phyloP scores from a whole-genome alignment of 2,329 filamentous ascomycete genomes.

The Diplodia mutila region DNA sequence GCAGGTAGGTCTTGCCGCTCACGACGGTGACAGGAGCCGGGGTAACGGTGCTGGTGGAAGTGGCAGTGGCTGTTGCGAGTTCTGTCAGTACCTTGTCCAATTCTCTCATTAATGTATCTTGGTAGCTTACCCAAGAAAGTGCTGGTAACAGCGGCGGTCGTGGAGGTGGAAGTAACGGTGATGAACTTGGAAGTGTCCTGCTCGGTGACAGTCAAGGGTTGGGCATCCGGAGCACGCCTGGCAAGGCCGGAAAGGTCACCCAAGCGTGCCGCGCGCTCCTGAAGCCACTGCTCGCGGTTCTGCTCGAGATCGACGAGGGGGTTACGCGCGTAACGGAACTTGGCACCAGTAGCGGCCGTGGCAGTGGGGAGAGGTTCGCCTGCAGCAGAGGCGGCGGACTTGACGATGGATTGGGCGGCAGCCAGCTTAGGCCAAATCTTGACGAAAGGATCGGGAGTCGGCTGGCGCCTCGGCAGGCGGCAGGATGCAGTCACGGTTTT shows the following conservation, averaged over 20 bases:
- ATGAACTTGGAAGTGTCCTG: constrained; percentile 35
- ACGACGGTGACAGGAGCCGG: constrained; percentile 34
- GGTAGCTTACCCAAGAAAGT: constrained; percentile 28
- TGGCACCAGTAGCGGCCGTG: constrained; percentile 26
- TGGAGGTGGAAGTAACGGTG: constrained; percentile 34
- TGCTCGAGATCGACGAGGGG: constrained; percentile 25
- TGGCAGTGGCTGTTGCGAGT: constrained; percentile 26
- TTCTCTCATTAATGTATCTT: too few relatives aligned
- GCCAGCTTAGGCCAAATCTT: constrained; percentile 36
- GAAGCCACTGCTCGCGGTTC: constrained; percentile 30
- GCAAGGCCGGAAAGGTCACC: constrained; percentile 28
- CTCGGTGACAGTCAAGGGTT: constrained; percentile 40
- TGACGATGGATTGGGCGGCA: constrained; percentile 26
- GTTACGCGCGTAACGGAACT: constrained; percentile 30
- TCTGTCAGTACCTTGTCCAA: neutral
- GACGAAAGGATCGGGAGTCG: constrained; percentile 33
- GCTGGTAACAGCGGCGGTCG: constrained; percentile 30
- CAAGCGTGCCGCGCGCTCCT: constrained; percentile 34
- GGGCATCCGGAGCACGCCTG: constrained; percentile 43
- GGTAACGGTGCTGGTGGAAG: constrained; percentile 30
- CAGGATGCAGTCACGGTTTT: constrained; percentile 40
- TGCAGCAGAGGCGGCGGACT: constrained; percentile 14
- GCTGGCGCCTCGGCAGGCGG: constrained; percentile 32
- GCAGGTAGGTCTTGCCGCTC: constrained; percentile 29
- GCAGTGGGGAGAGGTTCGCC: constrained; percentile 27